Conservation (phyloP, 176 grass and related monocot genomes). For the Chloris gayana region DNA sequence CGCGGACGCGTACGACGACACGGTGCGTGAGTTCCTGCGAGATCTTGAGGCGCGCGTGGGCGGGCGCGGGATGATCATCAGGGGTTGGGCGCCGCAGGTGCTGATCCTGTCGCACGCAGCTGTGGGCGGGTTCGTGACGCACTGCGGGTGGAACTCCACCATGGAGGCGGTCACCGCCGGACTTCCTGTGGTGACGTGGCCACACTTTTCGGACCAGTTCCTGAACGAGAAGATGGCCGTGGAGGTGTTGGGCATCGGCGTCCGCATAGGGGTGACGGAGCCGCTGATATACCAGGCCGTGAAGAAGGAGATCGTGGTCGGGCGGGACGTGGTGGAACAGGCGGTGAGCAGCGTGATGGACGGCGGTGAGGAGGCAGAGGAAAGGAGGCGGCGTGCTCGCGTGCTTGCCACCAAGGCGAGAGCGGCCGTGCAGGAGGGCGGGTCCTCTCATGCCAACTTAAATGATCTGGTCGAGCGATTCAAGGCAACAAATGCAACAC, state of each 20-base stretch:
- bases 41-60: conserved; percentile 29
- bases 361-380: no score
- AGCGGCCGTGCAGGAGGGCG: no score
- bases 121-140: conserved; percentile 65
- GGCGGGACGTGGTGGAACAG: no score
- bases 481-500: no score
- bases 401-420: no score
- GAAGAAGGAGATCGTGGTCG: conserved; percentile 37
- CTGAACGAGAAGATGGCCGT: conserved; percentile 59
- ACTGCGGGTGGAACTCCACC: conserved; percentile 75
- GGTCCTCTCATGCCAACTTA: no score
- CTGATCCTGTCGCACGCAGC: no score
- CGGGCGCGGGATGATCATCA: conserved; percentile 46
- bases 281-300: not conserved
- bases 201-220: conserved; percentile 52
- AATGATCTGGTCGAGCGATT: no score
- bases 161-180: conserved; percentile 52
- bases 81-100: not conserved
- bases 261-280: conserved; percentile 36
- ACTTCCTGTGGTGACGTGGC: conserved; percentile 64
- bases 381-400: no score
- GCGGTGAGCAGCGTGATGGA: no score
- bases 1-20: not conserved
- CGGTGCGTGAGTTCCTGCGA: not conserved
- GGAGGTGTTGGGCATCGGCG: conserved; percentile 51